Conservation (phyloP, 306 rosid genomes). For the Vicia faba region DNA sequence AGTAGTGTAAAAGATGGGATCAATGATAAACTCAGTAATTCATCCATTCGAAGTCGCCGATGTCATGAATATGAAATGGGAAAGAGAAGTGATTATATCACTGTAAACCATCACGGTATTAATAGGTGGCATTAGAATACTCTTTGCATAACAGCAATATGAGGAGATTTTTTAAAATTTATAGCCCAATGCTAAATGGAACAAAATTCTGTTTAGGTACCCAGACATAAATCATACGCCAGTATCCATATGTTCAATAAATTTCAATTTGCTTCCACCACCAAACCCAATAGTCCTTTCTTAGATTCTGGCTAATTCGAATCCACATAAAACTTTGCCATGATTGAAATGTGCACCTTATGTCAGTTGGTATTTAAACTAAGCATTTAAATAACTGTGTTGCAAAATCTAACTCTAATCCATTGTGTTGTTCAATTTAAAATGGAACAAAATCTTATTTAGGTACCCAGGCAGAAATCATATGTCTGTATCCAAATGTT, state of each 20-base stretch:
- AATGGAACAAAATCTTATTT: not conserved
- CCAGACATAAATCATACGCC: not conserved
- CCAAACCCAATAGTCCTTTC: not conserved
- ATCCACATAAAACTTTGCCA: not conserved
- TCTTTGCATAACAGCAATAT: not conserved
- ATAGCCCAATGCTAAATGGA: slow-evolving; percentile 8
- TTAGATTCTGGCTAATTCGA: not conserved
- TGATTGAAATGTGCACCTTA: slow-evolving; percentile 4
- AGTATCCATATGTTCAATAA: not conserved
- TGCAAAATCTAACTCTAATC: slow-evolving; percentile 1
- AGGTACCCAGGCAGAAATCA: not conserved
- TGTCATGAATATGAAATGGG: not conserved
- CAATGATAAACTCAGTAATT: slow-evolving; percentile 13
- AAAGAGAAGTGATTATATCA: slow-evolving; percentile 12
- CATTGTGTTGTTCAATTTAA: not conserved
- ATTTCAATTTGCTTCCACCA: not conserved
- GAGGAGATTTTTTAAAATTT: not conserved
- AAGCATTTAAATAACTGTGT: slow-evolving; percentile 9
- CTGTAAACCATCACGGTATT: slow-evolving; percentile 3
- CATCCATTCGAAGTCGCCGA: not conserved
- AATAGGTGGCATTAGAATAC: not conserved
- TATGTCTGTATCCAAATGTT: not conserved
- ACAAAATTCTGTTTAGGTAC: not conserved
- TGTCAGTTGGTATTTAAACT: not conserved
- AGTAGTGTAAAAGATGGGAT: not conserved